Evolutionary conservation across 352 stramenopile species (phyloP).

Genomic region (Globisporangium parvum): DNA sequence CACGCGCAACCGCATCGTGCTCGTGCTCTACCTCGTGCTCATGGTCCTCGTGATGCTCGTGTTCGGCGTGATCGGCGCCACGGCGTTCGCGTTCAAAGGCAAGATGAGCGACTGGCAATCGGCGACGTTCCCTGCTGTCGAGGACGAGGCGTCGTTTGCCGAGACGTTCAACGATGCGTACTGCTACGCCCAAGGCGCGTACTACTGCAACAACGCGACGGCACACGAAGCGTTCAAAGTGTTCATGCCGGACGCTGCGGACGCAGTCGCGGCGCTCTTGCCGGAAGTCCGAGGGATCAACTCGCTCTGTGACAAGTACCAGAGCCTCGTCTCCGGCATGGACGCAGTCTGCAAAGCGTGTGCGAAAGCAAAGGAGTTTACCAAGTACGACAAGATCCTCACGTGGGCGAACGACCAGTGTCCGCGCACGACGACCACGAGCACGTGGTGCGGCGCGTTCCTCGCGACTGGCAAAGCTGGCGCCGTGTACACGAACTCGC

Average conservation of each 20-base stretch:
- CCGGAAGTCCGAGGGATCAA: conserved; percentile 56
- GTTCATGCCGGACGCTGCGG: conserved; percentile 51
- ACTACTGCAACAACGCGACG: conserved; percentile 80
- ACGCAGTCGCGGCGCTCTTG: conserved; percentile 31
- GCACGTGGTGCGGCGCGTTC: conserved; percentile 61
- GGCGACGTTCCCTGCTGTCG: conserved; percentile 40
- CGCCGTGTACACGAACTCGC: conserved; percentile 53
- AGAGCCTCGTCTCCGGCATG: conserved; percentile 26
- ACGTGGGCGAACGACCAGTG: conserved; percentile 79
- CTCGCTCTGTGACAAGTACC: conserved; percentile 45
- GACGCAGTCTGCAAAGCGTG: conserved; percentile 48
- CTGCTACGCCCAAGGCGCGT: conserved; percentile 79
- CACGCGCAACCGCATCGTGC: conserved; percentile 56
- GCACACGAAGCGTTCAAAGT: conserved; percentile 43
- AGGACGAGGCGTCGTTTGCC: conserved; percentile 52
- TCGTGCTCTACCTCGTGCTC: conserved; percentile 65
- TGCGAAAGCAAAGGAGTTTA: conserved; percentile 37
- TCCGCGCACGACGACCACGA: conserved; percentile 39
- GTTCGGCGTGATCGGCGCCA: conserved; percentile 64
- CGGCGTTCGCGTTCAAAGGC: conserved; percentile 63
- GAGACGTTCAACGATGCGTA: conserved; percentile 78
- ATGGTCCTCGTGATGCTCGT: conserved; percentile 68
- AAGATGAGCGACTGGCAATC: conserved; percentile 62
- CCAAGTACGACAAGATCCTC: conserved; percentile 67
- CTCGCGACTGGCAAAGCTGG: conserved; percentile 32